Conservation (phyloP, 768 basidiomycete species). For the Podaxis rugospora region DNA sequence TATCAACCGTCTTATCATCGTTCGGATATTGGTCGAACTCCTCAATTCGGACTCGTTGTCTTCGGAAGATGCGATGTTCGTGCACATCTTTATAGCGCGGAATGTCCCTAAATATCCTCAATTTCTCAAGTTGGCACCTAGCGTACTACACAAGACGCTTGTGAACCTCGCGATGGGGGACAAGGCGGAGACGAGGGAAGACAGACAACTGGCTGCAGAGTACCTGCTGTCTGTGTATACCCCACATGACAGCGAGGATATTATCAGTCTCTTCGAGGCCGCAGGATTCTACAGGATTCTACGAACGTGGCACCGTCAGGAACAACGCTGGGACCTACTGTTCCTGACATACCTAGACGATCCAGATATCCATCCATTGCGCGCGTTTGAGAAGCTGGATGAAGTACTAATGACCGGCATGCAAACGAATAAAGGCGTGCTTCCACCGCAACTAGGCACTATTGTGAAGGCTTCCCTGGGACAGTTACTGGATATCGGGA, state of each 20-base stretch:
- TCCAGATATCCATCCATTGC: conserved; percentile 50
- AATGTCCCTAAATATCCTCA: conserved; percentile 97
- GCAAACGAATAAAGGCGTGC: conserved; percentile 39
- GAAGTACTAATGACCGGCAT: conserved; percentile 50
- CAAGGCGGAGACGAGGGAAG: conserved; percentile 80
- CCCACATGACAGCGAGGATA: conserved; percentile 69
- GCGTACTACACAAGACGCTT: conserved; percentile 70
- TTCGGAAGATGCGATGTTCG: conserved; percentile 68
- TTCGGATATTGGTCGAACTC: conserved; percentile 83
- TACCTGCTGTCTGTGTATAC: conserved; percentile 89
- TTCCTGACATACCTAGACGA: conserved; percentile 75
- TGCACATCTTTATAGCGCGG: conserved; percentile 93
- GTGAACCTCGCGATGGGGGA: conserved; percentile 71
- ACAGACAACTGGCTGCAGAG: conserved; percentile 92
- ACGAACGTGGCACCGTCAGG: conserved; percentile 72
- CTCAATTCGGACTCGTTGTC: conserved; percentile 50
- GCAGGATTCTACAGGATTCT: conserved; percentile 93
- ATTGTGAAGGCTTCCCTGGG: conserved; percentile 60
- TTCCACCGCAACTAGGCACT: conserved; percentile 52
- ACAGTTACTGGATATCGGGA: conserved; percentile 53
- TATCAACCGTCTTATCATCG: conserved; percentile 73
- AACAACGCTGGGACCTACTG: conserved; percentile 71
- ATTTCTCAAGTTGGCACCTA: conserved; percentile 66
- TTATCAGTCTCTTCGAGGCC: conserved; percentile 65
- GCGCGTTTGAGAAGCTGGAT: conserved; percentile 64